Conservation (phyloP, 176 grass and related monocot species). For the Eleusine indica region DNA sequence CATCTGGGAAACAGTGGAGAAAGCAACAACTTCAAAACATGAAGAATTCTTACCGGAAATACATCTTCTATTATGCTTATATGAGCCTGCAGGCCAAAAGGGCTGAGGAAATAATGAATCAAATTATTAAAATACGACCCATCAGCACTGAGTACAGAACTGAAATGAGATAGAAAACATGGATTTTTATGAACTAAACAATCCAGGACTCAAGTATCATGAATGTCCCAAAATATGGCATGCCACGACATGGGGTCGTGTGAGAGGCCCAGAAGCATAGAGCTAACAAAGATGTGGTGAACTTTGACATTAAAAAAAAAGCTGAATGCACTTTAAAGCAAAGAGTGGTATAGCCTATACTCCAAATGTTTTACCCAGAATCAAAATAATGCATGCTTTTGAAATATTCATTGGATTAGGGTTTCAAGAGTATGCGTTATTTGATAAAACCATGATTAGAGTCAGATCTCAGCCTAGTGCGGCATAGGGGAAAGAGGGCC, state of each 20-base stretch:
- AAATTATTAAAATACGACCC: constrained; percentile 15
- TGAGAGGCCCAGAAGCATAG: not conserved
- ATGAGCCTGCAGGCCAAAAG: constrained; percentile 35
- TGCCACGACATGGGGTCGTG: not conserved
- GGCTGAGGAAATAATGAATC: constrained; percentile 47
- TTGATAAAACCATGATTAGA: not conserved
- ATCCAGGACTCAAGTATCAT: not conserved
- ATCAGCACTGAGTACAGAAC: constrained; percentile 4
- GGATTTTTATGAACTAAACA: not conserved
- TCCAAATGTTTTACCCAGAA: constrained; percentile 15
- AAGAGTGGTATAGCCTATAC: constrained; percentile 9
- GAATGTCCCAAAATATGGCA: not conserved
- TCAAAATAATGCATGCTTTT: not conserved
- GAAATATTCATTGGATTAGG: not conserved
- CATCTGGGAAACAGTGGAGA: not conserved
- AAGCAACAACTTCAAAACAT: constrained; percentile 1
- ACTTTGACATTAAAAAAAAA: constrained; percentile 17
- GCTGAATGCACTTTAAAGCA: not conserved
- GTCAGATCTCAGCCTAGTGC: not conserved
- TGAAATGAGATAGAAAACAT: not conserved
- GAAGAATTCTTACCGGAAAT: constrained; percentile 51
- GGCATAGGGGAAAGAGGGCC: not conserved
- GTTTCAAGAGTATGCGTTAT: no score
- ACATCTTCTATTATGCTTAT: constrained; percentile 7
- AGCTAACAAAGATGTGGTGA: not conserved